Conservation (phyloP, 2,329 filamentous ascomycete genomes). For the Fonsecaea nubica region DNA sequence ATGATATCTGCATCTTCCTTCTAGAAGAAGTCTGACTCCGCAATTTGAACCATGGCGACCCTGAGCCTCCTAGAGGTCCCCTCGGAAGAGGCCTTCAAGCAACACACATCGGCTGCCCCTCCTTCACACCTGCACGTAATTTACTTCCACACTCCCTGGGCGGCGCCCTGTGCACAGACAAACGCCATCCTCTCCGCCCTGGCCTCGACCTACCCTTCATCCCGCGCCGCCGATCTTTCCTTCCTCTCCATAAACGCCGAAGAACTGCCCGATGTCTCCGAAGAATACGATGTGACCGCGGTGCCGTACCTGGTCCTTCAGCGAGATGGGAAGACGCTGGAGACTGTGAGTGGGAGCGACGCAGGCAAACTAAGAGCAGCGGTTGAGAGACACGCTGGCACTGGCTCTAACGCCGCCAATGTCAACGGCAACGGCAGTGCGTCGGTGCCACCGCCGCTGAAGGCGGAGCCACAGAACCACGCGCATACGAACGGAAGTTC, state of each 20-base stretch:
- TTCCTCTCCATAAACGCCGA: slow-evolving; percentile 95
- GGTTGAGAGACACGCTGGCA: slow-evolving; percentile 79
- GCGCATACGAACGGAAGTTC: slow-evolving; percentile 38
- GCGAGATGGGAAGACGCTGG: slow-evolving; percentile 74
- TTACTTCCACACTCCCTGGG: slow-evolving; percentile 97
- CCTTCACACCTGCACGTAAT: slow-evolving; percentile 77
- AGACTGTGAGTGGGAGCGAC: slow-evolving; percentile 89
- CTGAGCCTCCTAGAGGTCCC: slow-evolving; percentile 80
- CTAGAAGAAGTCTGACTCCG: neutral
- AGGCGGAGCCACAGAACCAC: slow-evolving; percentile 47
- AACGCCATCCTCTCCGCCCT: slow-evolving; percentile 82
- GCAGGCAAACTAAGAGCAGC: slow-evolving; percentile 82
- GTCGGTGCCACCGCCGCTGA: slow-evolving; percentile 50
- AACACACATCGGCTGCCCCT: slow-evolving; percentile 70
- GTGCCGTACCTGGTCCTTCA: slow-evolving; percentile 91
- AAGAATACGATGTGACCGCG: slow-evolving; percentile 90
- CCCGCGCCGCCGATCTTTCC: slow-evolving; percentile 64
- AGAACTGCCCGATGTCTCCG: slow-evolving; percentile 88
- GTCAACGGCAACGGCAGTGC: slow-evolving; percentile 43
- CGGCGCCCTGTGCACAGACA: slow-evolving; percentile 95
- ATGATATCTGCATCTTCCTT: neutral
- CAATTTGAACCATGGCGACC: slow-evolving; percentile 66
- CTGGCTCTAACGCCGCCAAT: slow-evolving; percentile 42
- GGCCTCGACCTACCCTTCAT: slow-evolving; percentile 79
- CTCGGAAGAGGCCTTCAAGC: slow-evolving; percentile 74